Conservation (phyloP, 306 rosid genomes). For the Datisca glomerata region DNA sequence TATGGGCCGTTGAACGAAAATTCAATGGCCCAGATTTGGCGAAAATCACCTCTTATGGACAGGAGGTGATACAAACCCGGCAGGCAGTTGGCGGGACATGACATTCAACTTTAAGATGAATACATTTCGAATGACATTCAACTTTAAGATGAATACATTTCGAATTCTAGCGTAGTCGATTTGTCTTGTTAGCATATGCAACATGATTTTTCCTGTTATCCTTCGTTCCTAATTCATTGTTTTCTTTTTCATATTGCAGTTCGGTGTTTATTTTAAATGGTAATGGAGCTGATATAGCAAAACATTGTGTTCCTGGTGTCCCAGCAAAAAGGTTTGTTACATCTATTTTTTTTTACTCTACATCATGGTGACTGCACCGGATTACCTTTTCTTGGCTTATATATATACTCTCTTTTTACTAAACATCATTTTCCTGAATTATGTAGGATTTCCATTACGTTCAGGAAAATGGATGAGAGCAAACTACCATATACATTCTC, state of each 20-base stretch:
- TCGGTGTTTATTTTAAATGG: constrained; percentile 38
- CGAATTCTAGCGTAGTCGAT: no score
- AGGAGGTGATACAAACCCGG: no score
- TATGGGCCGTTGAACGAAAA: no score
- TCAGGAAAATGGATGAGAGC: constrained; percentile 40
- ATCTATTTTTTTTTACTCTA: not conserved
- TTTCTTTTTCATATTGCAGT: constrained; percentile 18
- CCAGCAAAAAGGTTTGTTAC: constrained; percentile 24
- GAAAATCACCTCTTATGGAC: no score
- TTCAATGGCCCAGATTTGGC: no score
- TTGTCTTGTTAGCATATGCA: no score
- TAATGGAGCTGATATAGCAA: constrained; percentile 44
- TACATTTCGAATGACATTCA: no score
- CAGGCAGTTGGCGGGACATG: no score
- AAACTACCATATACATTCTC: constrained; percentile 31
- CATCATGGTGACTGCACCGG: not conserved
- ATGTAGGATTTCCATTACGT: constrained; percentile 55
- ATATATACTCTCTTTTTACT: not conserved
- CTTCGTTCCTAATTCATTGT: no score
- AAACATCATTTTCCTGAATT: not conserved
- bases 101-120: no score
- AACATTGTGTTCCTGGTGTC: constrained; percentile 49
- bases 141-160: no score
- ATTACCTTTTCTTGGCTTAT: not conserved
- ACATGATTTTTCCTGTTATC: no score